A percentile compares a stretch with the other conserved stretches of the same genome.
Conservation (phyloP, 2,329 filamentous ascomycete genomes). For the Sarocladium strictum region DNA sequence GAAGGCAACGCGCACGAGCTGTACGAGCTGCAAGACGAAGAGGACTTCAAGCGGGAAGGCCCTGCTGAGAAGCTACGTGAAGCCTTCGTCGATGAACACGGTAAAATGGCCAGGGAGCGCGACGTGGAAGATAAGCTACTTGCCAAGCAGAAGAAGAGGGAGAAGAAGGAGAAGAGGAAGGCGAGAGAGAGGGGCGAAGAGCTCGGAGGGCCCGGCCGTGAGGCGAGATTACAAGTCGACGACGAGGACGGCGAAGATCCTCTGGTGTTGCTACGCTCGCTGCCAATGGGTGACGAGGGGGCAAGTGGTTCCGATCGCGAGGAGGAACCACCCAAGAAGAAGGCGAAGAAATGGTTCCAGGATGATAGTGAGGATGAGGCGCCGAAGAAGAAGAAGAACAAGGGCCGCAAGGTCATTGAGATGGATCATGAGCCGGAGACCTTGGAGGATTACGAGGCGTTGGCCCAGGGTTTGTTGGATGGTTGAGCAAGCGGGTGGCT, state of each 20-base stretch:
- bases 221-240: constrained; percentile 14
- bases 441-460: constrained; percentile 69
- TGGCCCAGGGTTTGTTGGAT: constrained; percentile 67
- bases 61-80: constrained; percentile 69
- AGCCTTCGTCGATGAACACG: constrained; percentile 73
- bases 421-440: constrained; percentile 67
- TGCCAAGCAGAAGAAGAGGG: constrained; percentile 69
- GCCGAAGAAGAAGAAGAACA: constrained; percentile 36
- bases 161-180: constrained; percentile 71
- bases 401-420: constrained; percentile 52
- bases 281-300: constrained; percentile 36
- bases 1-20: constrained; percentile 79
- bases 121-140: constrained; percentile 79
- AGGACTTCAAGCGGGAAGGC: constrained; percentile 69
- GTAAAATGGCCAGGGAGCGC: constrained; percentile 62
- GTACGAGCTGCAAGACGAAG: constrained; percentile 85
- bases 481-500: constrained; percentile 19
- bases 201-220: constrained; percentile 22
- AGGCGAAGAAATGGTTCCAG: constrained; percentile 75
- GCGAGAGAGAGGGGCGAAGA: constrained; percentile 48
- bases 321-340: constrained; percentile 43
- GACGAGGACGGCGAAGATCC: constrained; percentile 45
- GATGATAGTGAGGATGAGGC: constrained; percentile 62
- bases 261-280: constrained; percentile 50
- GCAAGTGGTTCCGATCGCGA: constrained; percentile 29